These are phyloP conservation scores for Alternaria triticina DNA, from an alignment of 2,329 filamentous ascomycete genomes.

Conservation along the genomic window DNA sequence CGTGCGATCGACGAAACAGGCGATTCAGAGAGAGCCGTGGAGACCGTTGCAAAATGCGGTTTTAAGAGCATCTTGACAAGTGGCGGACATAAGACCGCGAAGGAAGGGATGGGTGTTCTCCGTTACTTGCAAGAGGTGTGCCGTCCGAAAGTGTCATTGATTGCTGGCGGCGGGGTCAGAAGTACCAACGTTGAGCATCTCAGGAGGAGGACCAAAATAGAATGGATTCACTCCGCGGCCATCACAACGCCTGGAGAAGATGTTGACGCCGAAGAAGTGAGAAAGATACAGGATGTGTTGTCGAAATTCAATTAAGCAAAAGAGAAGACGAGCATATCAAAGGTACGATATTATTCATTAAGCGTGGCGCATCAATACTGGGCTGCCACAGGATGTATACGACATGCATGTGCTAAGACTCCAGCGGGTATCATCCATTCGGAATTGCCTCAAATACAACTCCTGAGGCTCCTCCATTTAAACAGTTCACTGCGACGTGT, in stretches of 20 bases:
- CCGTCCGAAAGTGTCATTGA: constrained; percentile 19
- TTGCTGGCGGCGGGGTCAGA: constrained; percentile 60
- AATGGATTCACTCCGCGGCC: constrained; percentile 56
- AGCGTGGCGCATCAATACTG: constrained; percentile 12
- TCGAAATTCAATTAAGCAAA: background rate
- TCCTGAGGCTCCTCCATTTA: background rate
- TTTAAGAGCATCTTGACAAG: constrained; percentile 59
- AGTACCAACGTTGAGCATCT: constrained; percentile 51
- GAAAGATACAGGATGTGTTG: constrained; percentile 14
- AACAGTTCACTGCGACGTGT: background rate
- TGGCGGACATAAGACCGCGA: constrained; percentile 49
- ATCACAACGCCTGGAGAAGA: constrained; percentile 42
- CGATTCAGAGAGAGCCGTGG: constrained; percentile 39
- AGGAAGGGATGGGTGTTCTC: constrained; percentile 45
- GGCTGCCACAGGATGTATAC: constrained; percentile 5
- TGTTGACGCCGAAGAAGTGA: constrained; percentile 39
- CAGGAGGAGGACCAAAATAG: constrained; percentile 32
- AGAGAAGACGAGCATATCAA: background rate
- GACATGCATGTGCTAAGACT: constrained; percentile 1
- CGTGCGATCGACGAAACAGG: constrained; percentile 58
- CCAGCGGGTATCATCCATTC: constrained; percentile 30
- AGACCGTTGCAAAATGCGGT: constrained; percentile 51
- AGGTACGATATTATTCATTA: constrained; percentile 21
- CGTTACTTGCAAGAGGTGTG: constrained; percentile 28
- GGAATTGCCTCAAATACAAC: constrained; percentile 4